phyloP scores from a whole-genome alignment of 2,329 filamentous ascomycete species.

The Pseudogymnoascus sp. region DNA sequence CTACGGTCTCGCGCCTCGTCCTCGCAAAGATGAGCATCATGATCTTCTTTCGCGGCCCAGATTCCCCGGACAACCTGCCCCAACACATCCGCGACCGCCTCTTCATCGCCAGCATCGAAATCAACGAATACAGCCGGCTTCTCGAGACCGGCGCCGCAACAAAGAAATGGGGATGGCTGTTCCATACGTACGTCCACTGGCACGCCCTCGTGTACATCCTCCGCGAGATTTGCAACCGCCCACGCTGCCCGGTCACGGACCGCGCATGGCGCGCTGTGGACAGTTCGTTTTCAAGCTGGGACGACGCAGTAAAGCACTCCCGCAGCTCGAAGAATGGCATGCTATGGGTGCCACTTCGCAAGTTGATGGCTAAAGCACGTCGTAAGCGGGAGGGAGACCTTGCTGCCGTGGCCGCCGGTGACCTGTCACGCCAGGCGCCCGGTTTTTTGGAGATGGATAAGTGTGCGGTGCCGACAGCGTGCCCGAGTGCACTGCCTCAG shows the following conservation, averaged over 20 bases:
- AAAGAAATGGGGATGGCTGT: constrained; percentile 36
- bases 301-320: constrained; percentile 16
- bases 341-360: constrained; percentile 55
- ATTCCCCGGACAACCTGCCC: constrained; percentile 24
- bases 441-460: neutral
- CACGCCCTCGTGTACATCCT: constrained; percentile 37
- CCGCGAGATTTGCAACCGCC: constrained; percentile 30
- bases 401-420: constrained; percentile 15
- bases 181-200: constrained; percentile 36
- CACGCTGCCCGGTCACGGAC: constrained; percentile 31
- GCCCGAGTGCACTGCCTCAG: neutral
- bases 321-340: constrained; percentile 39
- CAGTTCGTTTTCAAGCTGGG: constrained; percentile 22
- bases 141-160: constrained; percentile 30
- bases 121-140: constrained; percentile 33
- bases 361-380: constrained; percentile 50
- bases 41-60: constrained; percentile 24
- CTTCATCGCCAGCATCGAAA: constrained; percentile 32
- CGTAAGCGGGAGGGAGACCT: constrained; percentile 44
- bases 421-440: neutral
- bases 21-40: constrained; percentile 33
- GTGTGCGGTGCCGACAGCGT: neutral
- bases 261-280: constrained; percentile 34
- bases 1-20: constrained; percentile 33
- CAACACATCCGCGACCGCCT: constrained; percentile 30